phyloP scores from a whole-genome alignment of 2,329 filamentous ascomycete genomes.

The Sarocladiaceae sp. region DNA sequence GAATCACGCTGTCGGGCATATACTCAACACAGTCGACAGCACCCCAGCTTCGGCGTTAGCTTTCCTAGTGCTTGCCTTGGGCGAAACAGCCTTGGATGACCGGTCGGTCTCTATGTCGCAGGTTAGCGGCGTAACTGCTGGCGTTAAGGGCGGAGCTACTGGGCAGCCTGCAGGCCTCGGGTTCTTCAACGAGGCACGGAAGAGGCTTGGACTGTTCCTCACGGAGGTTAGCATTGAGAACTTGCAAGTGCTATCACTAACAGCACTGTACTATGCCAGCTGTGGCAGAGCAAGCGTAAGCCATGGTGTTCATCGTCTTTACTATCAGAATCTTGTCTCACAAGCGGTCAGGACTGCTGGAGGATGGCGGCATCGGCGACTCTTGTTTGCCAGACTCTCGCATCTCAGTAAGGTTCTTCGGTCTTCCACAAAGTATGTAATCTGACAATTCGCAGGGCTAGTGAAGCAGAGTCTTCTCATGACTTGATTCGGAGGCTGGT shows the following conservation, averaged over 20 bases:
- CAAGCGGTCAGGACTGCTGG: constrained; percentile 48
- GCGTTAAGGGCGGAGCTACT: constrained; percentile 43
- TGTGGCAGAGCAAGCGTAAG: constrained; percentile 45
- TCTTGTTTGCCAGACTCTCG: constrained; percentile 48
- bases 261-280: constrained; percentile 48
- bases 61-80: constrained; percentile 52
- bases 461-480: not conserved
- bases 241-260: constrained; percentile 50
- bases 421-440: not conserved
- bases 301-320: not conserved
- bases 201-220: constrained; percentile 50
- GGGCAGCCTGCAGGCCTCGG: constrained; percentile 48
- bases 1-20: constrained; percentile 35
- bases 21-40: constrained; percentile 42
- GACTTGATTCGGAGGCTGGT: not conserved
- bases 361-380: constrained; percentile 50
- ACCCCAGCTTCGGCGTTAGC: constrained; percentile 44
- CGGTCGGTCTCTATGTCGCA: constrained; percentile 37
- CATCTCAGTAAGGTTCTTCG: constrained; percentile 43
- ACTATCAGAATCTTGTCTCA: constrained; percentile 8
- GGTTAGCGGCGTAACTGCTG: constrained; percentile 40
- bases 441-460: not conserved
- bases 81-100: constrained; percentile 49
- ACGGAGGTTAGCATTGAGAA: constrained; percentile 51
- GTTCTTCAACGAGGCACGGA: constrained; percentile 57